These are phyloP conservation scores for Martensiomyces pterosporus DNA, from an alignment of 192 early-diverging fungal species.

Conservation along the genomic window DNA sequence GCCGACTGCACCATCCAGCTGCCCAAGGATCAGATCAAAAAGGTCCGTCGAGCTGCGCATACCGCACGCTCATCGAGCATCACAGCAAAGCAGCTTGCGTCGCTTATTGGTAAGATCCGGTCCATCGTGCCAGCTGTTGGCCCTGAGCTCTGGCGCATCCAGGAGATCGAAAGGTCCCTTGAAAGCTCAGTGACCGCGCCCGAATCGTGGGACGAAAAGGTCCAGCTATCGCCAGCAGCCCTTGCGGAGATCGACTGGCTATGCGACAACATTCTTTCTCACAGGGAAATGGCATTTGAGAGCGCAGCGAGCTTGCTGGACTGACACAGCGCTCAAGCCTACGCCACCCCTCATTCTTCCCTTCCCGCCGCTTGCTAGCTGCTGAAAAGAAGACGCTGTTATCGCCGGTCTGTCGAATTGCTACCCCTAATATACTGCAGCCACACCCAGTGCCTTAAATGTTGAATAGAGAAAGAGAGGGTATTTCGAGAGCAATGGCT, in stretches of 20 bases:
- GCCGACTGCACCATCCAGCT: conserved; percentile 28
- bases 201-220: conserved; percentile 43
- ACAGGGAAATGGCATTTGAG: conserved; percentile 27
- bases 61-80: conserved; percentile 24
- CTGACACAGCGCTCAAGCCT: no score
- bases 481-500: no score
- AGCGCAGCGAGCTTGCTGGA: no score
- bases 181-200: conserved; percentile 27
- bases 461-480: no score
- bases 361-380: no score
- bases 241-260: conserved; percentile 42
- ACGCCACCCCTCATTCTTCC: no score
- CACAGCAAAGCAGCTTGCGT: conserved; percentile 46
- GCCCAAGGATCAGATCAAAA: conserved; percentile 46
- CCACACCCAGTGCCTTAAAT: no score
- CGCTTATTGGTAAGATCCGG: conserved; percentile 40
- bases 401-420: no score
- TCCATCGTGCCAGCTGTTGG: conserved; percentile 47
- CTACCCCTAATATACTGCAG: no score
- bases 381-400: no score
- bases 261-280: conserved; percentile 32
- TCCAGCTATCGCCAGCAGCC: conserved; percentile 19
- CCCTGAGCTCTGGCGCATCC: conserved; percentile 21
- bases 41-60: conserved; percentile 39
- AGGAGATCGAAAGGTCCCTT: conserved; percentile 34